Evolutionary conservation across 129 eudicot species (phyloP).

Genomic region (Flaveria sonorensis): DNA sequence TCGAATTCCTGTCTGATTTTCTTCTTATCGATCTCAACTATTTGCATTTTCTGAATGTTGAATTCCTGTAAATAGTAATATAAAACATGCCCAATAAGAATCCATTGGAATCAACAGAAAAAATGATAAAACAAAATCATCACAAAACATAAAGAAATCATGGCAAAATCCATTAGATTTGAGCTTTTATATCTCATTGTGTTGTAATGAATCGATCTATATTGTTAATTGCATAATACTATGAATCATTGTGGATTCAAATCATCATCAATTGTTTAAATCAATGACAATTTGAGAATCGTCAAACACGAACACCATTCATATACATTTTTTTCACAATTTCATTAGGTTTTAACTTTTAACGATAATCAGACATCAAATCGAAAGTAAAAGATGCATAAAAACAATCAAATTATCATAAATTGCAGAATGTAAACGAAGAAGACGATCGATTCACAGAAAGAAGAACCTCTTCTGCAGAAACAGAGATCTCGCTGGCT

Average conservation of each 20-base stretch:
- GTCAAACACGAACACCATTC: neutral
- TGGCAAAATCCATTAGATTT: neutral
- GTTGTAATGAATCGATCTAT: neutral
- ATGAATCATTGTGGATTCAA: neutral
- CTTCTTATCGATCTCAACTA: constrained; percentile 81
- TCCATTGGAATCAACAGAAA: neutral
- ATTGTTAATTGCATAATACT: neutral
- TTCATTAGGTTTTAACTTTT: neutral
- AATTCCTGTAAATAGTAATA: constrained; percentile 55
- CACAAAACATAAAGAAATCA: neutral
- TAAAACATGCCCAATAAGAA: neutral
- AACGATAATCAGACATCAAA: neutral
- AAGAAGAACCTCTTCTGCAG: constrained; percentile 56
- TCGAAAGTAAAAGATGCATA: neutral
- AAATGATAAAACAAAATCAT: neutral
- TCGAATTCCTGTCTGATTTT: constrained; percentile 71
- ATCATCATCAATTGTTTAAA: constrained; percentile 3
- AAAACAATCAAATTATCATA: neutral
- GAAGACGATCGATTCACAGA: neutral
- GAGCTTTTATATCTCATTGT: no score
- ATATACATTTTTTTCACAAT: neutral
- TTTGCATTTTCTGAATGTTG: constrained; percentile 75
- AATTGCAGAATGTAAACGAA: neutral
- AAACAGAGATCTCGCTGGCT: constrained; percentile 72
- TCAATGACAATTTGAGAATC: neutral